Base-by-base conservation (phyloP, 305 asterid species). In the Petunia hybrid region DNA sequence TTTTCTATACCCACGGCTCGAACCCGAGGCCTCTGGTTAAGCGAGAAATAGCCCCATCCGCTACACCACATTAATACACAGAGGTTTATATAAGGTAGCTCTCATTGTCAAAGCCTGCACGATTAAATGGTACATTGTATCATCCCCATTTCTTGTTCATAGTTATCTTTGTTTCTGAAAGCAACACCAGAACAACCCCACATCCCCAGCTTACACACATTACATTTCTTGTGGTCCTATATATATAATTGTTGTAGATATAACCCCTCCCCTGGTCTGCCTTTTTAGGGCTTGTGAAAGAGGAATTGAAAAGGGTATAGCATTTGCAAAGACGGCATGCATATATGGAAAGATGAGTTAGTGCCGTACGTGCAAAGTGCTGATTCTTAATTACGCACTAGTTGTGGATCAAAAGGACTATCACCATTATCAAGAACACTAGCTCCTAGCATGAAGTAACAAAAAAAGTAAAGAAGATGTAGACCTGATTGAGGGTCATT, bases 341-440 rank as follows among this genome's bases (percentile, higher is more conserved):
- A 77, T 80, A 76, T 83, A 69, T 77, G 79, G 88, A 83, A 82
- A 80, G 38, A 46, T 31, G 59, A 59, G 76, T 69, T 70, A 56
- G 63, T 51, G 81, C 51, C 45, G 35, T 73, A 43, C 56, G 14
- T 73, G 63, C 80, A n/a, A 76, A 38, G 42, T 4, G 61, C 31
- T 22, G 80, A 56, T 56, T 56, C 41, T 59, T 43, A 80, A 22
- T 22, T 22, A 22, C 31, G 31, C 31, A 22, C 31, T 67, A 78
- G 70, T 80, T 75, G 80, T 83, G 42, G 10, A 57, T 22, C 31
- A 22, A 57, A 57, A 61, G 65, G 62, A 56, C 36, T 39, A 13
- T 56, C 62, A 14, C 62, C 62, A 56, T 56, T 56, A 12, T 55
- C 62, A 56, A 56, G 16, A 56, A 14, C n/a, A 56, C 62, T 22